These are phyloP conservation scores for Kernera saxatilis DNA, from an alignment of 345 rosid genomes.

Conservation along the genomic window DNA sequence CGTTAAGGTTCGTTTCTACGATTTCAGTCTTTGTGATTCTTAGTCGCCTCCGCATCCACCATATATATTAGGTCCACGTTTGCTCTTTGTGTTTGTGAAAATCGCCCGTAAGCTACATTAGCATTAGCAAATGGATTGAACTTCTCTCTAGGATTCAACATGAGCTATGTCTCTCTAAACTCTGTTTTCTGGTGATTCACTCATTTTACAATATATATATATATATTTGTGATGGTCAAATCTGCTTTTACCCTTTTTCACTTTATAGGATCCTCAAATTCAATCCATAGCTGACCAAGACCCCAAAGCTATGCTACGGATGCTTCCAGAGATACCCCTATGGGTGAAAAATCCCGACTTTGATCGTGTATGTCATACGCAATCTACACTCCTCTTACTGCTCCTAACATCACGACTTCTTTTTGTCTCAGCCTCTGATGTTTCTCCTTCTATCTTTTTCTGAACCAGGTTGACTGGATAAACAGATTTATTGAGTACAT, in stretches of 20 bases:
- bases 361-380: slow-evolving; percentile 69
- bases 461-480: slow-evolving; percentile 78
- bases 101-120: background rate
- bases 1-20: slow-evolving; percentile 49
- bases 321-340: slow-evolving; percentile 90
- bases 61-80: no score
- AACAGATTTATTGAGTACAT: slow-evolving; percentile 65
- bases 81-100: no score
- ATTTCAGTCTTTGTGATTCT: background rate
- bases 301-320: slow-evolving; percentile 58
- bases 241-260: background rate
- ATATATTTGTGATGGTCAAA: no score
- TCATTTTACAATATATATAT: no score
- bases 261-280: slow-evolving; percentile 61
- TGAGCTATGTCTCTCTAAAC: background rate
- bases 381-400: background rate
- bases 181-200: background rate
- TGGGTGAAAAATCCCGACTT: slow-evolving; percentile 95
- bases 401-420: background rate
- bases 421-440: slow-evolving; percentile 2
- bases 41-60: no score
- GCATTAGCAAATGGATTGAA: background rate
- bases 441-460: background rate
- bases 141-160: background rate
- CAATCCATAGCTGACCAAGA: slow-evolving; percentile 71